Percentiles rank a stretch among this genome's conserved stretches.
Evolutionary conservation across 805 yeast species (phyloP).

Genomic region (Starmerella powellii): DNA sequence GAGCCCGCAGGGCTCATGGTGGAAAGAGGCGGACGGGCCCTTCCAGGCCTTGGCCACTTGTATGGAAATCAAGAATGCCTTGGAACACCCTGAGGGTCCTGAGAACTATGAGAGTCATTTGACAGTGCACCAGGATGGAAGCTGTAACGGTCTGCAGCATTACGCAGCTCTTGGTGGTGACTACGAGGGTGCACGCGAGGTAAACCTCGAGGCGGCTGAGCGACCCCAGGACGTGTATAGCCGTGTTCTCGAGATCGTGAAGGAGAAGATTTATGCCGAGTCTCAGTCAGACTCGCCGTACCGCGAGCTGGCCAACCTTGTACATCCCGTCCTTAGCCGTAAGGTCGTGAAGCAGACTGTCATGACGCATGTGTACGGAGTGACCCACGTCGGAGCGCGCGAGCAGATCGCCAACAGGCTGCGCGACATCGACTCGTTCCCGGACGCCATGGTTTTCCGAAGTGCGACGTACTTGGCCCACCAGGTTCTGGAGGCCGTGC

Average conservation of each 20-base stretch:
- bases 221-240: slow-evolving; percentile 52
- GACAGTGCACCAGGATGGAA: slow-evolving; percentile 57
- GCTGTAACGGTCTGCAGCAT: slow-evolving; percentile 58
- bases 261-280: slow-evolving; percentile 38
- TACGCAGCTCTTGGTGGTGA: slow-evolving; percentile 66
- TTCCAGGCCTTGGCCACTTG: slow-evolving; percentile 52
- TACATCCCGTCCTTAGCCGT: slow-evolving; percentile 57
- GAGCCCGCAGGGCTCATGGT: slow-evolving; percentile 36
- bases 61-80: slow-evolving; percentile 41
- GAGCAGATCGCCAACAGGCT: slow-evolving; percentile 76
- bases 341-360: slow-evolving; percentile 94
- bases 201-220: slow-evolving; percentile 44
- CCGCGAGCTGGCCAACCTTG: slow-evolving; percentile 28
- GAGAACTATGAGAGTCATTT: slow-evolving; percentile 38
- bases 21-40: slow-evolving; percentile 49
- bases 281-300: slow-evolving; percentile 14
- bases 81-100: slow-evolving; percentile 37
- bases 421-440: slow-evolving; percentile 43
- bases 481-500: slow-evolving; percentile 69
- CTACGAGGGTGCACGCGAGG: slow-evolving; percentile 51
- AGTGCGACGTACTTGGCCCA: slow-evolving; percentile 55
- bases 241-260: slow-evolving; percentile 43
- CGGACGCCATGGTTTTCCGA: slow-evolving; percentile 36
- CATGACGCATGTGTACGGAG: slow-evolving; percentile 97
- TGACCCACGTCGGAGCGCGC: slow-evolving; percentile 84